Evolutionary conservation across 805 yeast species (phyloP), one percentile per base, ranked within the genome.

Genomic region (Saccharomycopsis vini): DNA sequence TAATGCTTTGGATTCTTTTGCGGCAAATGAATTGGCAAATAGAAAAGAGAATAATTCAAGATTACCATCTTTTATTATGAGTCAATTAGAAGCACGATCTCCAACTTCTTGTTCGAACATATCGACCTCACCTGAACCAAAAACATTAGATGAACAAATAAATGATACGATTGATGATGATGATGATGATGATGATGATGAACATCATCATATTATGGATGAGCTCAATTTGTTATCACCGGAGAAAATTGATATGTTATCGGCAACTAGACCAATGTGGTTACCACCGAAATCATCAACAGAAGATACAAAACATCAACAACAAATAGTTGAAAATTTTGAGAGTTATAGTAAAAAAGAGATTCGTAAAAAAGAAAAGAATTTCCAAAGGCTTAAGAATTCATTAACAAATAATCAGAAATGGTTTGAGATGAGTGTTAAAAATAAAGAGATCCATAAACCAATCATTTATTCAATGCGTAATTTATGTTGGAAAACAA

Each of bases 231-330:
- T 82, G 29, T 71, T 81, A 1, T 79, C 87, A 1, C 71, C 67
- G 1, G 82, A 79, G 53, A 81, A 81, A 52, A 56, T 77, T 30
- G 68, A 67, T 20, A 59, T 62, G 9, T 59, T 80, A 30, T 71
- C 80, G 41, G 76, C 75, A 36, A 72, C 86, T 1, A 67, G 89
- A 52, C 89, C 89, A 3, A 71, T 77, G 40, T 77, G 85, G 73
- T 58, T 79, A 36, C 89, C 89, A 4, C 87, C 87, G 4, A 81
- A 81, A 56, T 63, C 67, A 32, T 54, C 62, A 3, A 57, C 55
- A 10, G 89, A 81, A 54, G 69, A 69, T 34, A 56, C 62, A 28
- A 66, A 66, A 45, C 89, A 81, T 54, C 78, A 77, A 52, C 65
- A 62, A 39, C 79, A 79, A 54, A 69, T 79, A 44, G 62, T 68